Evolutionary conservation across 192 early-diverging fungal species (phyloP).

Genomic region (Martensiomyces pterosporus): DNA sequence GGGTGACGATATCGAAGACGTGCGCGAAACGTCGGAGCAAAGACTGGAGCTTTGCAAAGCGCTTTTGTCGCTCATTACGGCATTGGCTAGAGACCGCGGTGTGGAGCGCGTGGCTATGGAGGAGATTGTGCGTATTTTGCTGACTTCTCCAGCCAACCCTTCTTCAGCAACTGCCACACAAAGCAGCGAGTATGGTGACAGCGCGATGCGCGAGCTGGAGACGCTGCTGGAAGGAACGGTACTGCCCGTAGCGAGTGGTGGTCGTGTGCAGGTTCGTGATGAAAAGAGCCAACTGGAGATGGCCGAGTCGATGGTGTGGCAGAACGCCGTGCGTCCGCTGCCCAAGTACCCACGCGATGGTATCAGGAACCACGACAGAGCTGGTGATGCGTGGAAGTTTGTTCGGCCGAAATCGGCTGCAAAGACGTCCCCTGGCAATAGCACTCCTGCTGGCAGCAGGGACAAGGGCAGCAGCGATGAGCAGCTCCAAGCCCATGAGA

Average conservation of each 20-base stretch:
- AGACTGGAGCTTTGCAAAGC: slow-evolving; percentile 15
- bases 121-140: slow-evolving; percentile 11
- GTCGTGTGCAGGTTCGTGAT: not conserved
- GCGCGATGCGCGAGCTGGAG: slow-evolving; percentile 3
- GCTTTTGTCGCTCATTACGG: slow-evolving; percentile 12
- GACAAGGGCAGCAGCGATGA: not conserved
- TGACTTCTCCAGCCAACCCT: no score
- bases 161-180: not conserved
- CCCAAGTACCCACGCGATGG: slow-evolving; percentile 41
- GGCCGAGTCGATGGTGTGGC: slow-evolving; percentile 38
- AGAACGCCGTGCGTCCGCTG: slow-evolving; percentile 39
- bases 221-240: slow-evolving; percentile 15
- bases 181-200: not conserved
- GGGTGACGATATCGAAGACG: not conserved
- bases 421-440: no score
- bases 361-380: slow-evolving; percentile 19
- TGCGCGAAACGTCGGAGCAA: no score
- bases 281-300: slow-evolving; percentile 2
- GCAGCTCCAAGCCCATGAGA: no score
- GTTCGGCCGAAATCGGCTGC: slow-evolving; percentile 3
- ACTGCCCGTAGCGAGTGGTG: slow-evolving; percentile 2
- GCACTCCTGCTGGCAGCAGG: no score
- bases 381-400: slow-evolving; percentile 37
- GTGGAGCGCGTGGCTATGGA: slow-evolving; percentile 26
- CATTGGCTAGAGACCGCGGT: slow-evolving; percentile 5